Base-by-base conservation (phyloP, 106 monocot genomes). In the Phalaenopsis equestris region DNA sequence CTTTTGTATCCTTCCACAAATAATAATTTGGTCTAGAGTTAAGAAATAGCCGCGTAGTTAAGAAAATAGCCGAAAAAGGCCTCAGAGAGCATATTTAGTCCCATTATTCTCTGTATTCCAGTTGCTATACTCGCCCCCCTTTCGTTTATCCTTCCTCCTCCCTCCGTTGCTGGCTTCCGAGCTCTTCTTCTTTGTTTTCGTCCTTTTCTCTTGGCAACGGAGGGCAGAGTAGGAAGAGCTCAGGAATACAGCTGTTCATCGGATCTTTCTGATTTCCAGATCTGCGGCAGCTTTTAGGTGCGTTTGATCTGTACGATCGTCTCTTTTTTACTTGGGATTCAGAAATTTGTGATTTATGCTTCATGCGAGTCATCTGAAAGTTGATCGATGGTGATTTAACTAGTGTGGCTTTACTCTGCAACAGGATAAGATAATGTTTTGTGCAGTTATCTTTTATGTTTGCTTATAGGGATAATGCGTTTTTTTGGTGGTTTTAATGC, bases 261-360 rank as follows among this genome's bases (percentile, higher is more conserved):
- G 70, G 38, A 70, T 70, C 70, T 39, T 38, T 38, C 70, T 39
- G 36, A 70, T 70, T 70, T 38, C 39, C 70, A 70, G 70, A 70
- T 70, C 70, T 70, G 70, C 10, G 68, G 68, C 11, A 12, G 68
- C 9, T 68, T 6, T 68, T 37, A 68, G 37, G 24, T 37, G 68
- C 37, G 68, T 39, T 70, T 2, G 38, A 70, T 70, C 39, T 39
- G 70, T 36, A 70, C 70, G 70, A 37, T 70, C 70, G 38, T 38
- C 64, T n/a, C 21, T 24, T 38, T 38, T 68, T 39, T 70, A 39
- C 38, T 9, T 39, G 19, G 61, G 61, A 61, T 70, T 39, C 39
- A 37, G 70, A 38, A 39, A 14, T 70, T 70, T 70, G 38, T 15
- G 8, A 36, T 14, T 39, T 70, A 39, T 70, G 39, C 16, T 70